A percentile compares a stretch with the other conserved stretches of the same genome.
Conservation (phyloP, 23 red algal genomes). For the Gracilariopsis chorda region DNA sequence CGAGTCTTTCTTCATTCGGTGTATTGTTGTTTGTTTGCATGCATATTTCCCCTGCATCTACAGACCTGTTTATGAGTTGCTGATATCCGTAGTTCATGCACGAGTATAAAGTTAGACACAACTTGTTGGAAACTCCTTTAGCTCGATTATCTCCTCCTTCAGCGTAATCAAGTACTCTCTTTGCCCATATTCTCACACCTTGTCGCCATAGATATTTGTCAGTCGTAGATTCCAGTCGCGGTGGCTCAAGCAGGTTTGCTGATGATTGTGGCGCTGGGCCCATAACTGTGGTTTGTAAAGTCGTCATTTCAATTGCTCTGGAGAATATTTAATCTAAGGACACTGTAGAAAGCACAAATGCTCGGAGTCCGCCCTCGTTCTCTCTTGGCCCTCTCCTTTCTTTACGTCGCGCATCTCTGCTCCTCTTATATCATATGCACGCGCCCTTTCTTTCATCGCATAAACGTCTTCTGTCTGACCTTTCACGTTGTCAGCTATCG, state of each 20-base stretch:
- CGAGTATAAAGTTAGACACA: neutral
- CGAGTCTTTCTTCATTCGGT: neutral
- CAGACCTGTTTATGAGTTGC: neutral
- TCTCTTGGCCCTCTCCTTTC: too few species aligned
- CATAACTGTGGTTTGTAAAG: slow-evolving; percentile 32
- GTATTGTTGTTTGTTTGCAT: neutral
- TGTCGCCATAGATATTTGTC: neutral
- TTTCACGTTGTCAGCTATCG: too few species aligned
- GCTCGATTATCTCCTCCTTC: neutral
- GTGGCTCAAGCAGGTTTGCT: neutral
- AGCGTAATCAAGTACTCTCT: neutral
- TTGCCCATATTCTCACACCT: neutral
- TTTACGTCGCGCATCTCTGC: too few species aligned
- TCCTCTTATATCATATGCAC: too few species aligned
- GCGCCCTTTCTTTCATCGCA: too few species aligned
- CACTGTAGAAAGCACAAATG: too few species aligned
- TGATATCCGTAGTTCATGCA: neutral
- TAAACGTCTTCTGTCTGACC: too few species aligned
- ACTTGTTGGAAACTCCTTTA: neutral
- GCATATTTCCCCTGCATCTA: neutral
- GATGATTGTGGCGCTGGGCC: neutral
- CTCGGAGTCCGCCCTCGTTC: too few species aligned
- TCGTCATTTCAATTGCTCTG: too few species aligned
- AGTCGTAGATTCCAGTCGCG: neutral
- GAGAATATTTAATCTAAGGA: too few species aligned